Evolutionary conservation across 2,329 filamentous ascomycete genomes (phyloP), one percentile per base, ranked within the genome.

Genomic region (Calonectria ilicicola): DNA sequence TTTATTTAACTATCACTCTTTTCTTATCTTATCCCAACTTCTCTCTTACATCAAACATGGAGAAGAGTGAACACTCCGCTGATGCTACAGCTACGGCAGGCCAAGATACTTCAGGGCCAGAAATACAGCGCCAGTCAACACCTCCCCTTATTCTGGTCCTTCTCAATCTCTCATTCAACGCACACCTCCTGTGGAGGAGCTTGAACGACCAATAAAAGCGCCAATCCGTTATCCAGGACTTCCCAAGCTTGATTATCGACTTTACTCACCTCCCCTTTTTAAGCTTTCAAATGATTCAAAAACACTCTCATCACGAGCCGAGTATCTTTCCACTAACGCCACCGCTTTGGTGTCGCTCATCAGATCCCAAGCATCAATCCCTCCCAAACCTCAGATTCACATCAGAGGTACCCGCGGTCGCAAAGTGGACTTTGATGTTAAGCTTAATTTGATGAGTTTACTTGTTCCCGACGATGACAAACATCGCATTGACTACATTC

Each of bases 331-430:
- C 6, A 82, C 83, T 70, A 87, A 87, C 67, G 84, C 84, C 29
- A 78, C 80, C 17, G 87, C 86, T 7, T 82, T 91, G 40, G 81
- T 85, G 5, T 80, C 85, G 5, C 82, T 91, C 26, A 78, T 91
- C 29, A 86, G 87, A 42, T 78, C 82, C 38, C 86, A 90, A 68
- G 86, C 88, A 17, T 86, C 86, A 1, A 83, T 91, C 0, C 89
- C 89, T 23, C 89, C 89, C 8, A 91, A 91, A 77, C 89, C 87
- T 0, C 84, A 87, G 73, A 84, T 91, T 26, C 84, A 86, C 66
- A 85, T 91, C 65, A 82, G 82, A 3, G 89, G 89, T 53, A 85
- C 81, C 38, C 85, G 86, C 35, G 82, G 83, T n/a, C 79, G 81
- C 70, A 82, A 78, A 73, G 76, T 87, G 38, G 89, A 91, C 79